Evolutionary conservation across 768 basidiomycete genomes (phyloP).

Genomic region (Cubamyces sp.): DNA sequence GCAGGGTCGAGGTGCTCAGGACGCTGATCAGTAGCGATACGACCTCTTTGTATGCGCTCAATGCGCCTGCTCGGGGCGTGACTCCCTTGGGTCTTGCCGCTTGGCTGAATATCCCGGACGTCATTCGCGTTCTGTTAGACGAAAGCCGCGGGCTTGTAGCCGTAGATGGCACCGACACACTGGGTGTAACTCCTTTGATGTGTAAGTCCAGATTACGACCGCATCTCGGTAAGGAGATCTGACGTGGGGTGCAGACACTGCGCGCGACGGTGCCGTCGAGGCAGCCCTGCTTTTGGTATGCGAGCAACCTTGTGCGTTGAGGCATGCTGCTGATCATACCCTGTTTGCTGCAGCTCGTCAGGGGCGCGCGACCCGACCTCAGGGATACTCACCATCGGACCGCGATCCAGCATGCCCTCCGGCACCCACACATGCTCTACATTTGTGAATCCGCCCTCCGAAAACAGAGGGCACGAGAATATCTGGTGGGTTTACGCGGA

Average conservation of each 20-base stretch:
- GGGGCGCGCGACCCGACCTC: conserved; percentile 75
- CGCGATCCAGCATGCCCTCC: conserved; percentile 67
- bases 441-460: conserved; percentile 70
- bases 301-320: conserved; percentile 4
- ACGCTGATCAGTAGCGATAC: conserved; percentile 57
- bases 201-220: conserved; percentile 53
- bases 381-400: conserved; percentile 75
- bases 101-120: conserved; percentile 68
- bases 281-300: conserved; percentile 71
- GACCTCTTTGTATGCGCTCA: conserved; percentile 69
- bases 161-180: conserved; percentile 74
- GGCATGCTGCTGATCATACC: neutral
- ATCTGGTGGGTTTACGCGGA: conserved; percentile 47
- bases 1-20: conserved; percentile 61
- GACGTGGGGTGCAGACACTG: conserved; percentile 57
- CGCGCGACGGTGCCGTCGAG: conserved; percentile 69
- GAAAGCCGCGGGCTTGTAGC: conserved; percentile 62
- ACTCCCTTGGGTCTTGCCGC: conserved; percentile 80
- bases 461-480: conserved; percentile 61
- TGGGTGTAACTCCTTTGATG: conserved; percentile 83
- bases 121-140: conserved; percentile 67
- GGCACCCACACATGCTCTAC: conserved; percentile 68
- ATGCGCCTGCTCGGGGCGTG: conserved; percentile 77
- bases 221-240: neutral
- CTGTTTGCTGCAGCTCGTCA: conserved; percentile 50